phyloP scores from a whole-genome alignment of 352 stramenopile species.

The Lagenidium sp. region DNA sequence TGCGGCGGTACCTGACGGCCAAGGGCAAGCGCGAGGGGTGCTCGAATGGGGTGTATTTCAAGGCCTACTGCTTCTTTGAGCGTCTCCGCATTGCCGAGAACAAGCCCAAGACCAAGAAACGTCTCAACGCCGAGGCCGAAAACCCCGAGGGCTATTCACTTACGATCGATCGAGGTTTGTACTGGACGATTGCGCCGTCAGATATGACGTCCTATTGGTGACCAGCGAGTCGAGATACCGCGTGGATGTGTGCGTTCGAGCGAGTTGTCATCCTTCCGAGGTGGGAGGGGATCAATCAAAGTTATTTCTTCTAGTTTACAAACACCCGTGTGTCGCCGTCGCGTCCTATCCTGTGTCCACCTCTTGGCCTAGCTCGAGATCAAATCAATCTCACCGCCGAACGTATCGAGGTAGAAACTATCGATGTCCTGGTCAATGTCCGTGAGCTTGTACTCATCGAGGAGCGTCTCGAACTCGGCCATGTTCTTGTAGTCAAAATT shows the following conservation, averaged over 20 bases:
- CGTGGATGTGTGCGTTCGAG: too few relatives aligned
- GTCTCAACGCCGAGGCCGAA: constrained; percentile 23
- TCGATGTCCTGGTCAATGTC: constrained; percentile 80
- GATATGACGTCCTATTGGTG: too few relatives aligned
- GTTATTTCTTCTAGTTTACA: neutral
- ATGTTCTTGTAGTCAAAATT: constrained; percentile 35
- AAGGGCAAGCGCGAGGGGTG: constrained; percentile 38
- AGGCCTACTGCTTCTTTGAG: constrained; percentile 48
- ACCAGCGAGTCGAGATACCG: too few relatives aligned
- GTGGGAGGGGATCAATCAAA: neutral
- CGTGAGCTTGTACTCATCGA: constrained; percentile 71
- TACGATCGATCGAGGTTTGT: too few relatives aligned
- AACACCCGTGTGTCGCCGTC: too few relatives aligned
- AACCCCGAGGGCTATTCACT: constrained; percentile 16
- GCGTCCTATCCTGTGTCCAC: too few relatives aligned
- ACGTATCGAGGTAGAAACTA: constrained; percentile 70
- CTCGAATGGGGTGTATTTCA: constrained; percentile 37
- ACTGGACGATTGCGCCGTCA: too few relatives aligned
- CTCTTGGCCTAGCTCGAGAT: constrained; percentile 57
- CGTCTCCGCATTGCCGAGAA: constrained; percentile 33
- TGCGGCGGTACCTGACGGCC: constrained; percentile 32
- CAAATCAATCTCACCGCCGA: constrained; percentile 48
- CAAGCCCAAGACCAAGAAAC: constrained; percentile 33
- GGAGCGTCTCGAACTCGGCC: constrained; percentile 62
- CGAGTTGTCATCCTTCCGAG: neutral